phyloP scores from a whole-genome alignment of 257 asterid species.

The Solanum rostratum region DNA sequence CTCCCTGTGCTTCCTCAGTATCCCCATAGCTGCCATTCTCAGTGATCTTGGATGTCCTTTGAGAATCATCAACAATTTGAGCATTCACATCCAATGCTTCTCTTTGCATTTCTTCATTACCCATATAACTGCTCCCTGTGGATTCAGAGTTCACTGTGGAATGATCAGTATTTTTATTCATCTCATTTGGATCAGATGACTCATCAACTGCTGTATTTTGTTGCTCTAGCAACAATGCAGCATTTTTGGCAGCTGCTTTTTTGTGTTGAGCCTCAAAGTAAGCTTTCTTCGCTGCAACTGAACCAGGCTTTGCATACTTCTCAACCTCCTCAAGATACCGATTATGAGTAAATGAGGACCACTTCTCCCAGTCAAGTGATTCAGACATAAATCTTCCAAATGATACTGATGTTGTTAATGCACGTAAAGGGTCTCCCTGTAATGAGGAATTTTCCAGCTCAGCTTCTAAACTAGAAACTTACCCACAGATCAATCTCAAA shows the following conservation, averaged over 20 bases:
- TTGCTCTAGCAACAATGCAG: constrained; percentile 53
- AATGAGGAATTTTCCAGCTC: not conserved
- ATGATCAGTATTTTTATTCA: not conserved
- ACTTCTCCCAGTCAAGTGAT: constrained; percentile 75
- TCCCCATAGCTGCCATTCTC: not conserved
- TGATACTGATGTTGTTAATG: constrained; percentile 67
- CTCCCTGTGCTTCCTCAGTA: constrained; percentile 3
- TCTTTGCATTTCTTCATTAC: constrained; percentile 5
- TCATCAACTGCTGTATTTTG: constrained; percentile 19
- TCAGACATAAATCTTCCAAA: constrained; percentile 86
- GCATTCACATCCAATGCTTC: not conserved
- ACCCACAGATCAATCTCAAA: not conserved
- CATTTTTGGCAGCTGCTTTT: constrained; percentile 44
- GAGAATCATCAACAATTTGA: not conserved
- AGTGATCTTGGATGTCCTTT: not conserved
- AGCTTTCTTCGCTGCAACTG: constrained; percentile 94
- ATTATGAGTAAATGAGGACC: constrained; percentile 77
- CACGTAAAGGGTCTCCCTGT: constrained; percentile 63
- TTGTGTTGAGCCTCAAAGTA: constrained; percentile 83
- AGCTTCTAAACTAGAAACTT: not conserved
- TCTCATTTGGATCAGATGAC: constrained; percentile 3
- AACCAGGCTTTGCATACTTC: constrained; percentile 76
- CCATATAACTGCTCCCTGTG: not conserved
- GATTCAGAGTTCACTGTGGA: not conserved
- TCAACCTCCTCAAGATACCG: constrained; percentile 74